Percentiles rank a stretch among this genome's conserved stretches.
Conservation (phyloP, 495 filamentous ascomycete genomes). For the Mytilinidion resinicola region DNA sequence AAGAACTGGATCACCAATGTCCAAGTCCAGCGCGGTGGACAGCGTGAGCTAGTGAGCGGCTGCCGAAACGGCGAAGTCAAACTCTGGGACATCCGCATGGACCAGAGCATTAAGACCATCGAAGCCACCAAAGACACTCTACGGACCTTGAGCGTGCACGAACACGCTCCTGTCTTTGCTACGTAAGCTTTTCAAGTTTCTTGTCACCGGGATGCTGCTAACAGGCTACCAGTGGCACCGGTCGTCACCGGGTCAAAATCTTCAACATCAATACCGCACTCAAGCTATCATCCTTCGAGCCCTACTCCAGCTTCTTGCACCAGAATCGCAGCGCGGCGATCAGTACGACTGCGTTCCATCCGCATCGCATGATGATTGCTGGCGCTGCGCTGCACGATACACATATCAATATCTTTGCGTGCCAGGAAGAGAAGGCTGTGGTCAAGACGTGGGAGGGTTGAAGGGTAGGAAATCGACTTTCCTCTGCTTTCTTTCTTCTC, state of each 20-base stretch:
- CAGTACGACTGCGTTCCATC: conserved; percentile 87
- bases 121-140: conserved; percentile 66
- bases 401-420: conserved; percentile 67
- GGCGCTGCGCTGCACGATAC: conserved; percentile 68
- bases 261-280: conserved; percentile 67
- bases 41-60: conserved; percentile 81
- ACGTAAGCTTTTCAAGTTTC: conserved; percentile 56
- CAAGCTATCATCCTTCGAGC: conserved; percentile 73
- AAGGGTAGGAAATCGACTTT: too few relatives aligned
- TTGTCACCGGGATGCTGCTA: neutral
- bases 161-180: conserved; percentile 94
- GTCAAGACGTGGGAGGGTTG: conserved; percentile 3
- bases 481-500: too few relatives aligned
- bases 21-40: conserved; percentile 92
- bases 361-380: conserved; percentile 86
- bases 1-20: conserved; percentile 90
- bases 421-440: conserved; percentile 35
- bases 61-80: conserved; percentile 87
- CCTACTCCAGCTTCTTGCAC: conserved; percentile 81
- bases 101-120: conserved; percentile 65
- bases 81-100: conserved; percentile 92
- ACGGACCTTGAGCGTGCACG: conserved; percentile 83
- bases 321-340: conserved; percentile 65
- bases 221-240: conserved; percentile 59
- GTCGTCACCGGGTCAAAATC: conserved; percentile 78